Conservation (phyloP, 73 alveolate species). For the Paramecium primaurelia region DNA sequence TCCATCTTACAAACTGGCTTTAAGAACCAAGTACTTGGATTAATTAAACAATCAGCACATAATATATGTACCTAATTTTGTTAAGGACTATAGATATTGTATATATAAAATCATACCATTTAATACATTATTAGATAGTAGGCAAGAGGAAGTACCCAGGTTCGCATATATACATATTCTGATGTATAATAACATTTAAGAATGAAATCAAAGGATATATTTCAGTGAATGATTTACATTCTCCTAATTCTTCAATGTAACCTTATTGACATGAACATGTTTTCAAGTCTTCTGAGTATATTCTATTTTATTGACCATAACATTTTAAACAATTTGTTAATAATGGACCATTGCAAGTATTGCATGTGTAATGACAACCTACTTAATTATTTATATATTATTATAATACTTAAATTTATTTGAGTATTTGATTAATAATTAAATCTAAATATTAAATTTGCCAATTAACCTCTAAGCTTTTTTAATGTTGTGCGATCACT, state of each 20-base stretch:
- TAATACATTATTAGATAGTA: neutral
- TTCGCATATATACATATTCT: neutral
- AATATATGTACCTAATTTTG: neutral
- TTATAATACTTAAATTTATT: neutral
- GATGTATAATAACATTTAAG: neutral
- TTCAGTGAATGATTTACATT: neutral
- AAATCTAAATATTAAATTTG: neutral
- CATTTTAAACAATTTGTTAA: neutral
- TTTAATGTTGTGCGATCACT: neutral
- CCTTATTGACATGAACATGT: neutral
- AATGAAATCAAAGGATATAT: neutral
- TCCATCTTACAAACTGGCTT: neutral
- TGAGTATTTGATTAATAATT: neutral
- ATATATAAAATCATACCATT: neutral
- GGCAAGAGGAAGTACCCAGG: neutral
- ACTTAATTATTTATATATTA: neutral
- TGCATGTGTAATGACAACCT: neutral
- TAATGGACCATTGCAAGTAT: neutral
- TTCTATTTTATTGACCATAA: neutral
- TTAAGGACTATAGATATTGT: neutral
- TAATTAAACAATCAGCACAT: neutral
- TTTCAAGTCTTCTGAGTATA: neutral
- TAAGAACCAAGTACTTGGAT: neutral
- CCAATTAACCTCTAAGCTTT: neutral
- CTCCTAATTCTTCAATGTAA: neutral